Evolutionary conservation across 2,329 filamentous ascomycete genomes (phyloP), one percentile per base, ranked within the genome.

Genomic region (Epichloe scottii): DNA sequence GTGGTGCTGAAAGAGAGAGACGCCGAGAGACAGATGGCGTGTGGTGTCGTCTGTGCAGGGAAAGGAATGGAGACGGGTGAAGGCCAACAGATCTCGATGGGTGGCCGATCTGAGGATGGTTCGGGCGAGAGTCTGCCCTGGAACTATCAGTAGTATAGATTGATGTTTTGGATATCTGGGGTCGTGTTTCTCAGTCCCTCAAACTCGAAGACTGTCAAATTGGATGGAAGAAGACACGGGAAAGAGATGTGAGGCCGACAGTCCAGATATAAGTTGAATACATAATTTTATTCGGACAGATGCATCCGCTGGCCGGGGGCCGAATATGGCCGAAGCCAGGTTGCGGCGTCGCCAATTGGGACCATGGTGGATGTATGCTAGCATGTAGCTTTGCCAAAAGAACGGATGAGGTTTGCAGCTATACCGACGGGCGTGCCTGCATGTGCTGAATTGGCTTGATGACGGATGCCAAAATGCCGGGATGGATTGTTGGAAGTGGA

Each of bases 21-120:
- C 54, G 57, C 61, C 59, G 62, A 65, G 67, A 70, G 62, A 68
- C 61, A 68, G 56, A 55, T 54, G 53, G 52, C 59, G 58, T 59
- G 57, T 53, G 54, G 55, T 62, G 57, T 53, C 58, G 57, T 53
- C 58, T 39, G 51, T 48, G 45, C 58, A 59, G 61, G 65, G 65
- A 58, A 63, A 64, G 63, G 64, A 65, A 65, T 64, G 62, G 55
- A 56, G 59, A 53, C 55, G 53, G 58, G 57, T 49, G 39, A 51
- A 50, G 51, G 48, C 52, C 46, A 49, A 53, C 50, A 46, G 55
- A 62, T 64, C 60, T 56, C 54, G 62, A 65, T 63, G 55, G 54
- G 37, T 43, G 47, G 58, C 52, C 55, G 57, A 58, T 59, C 54
- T 43, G 53, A 51, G 46, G 51, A 53, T 55, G 54, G 56, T 37